These are phyloP conservation scores for Euphrasia arctica DNA, from an alignment of 305 asterid species.

Conservation along the genomic window DNA sequence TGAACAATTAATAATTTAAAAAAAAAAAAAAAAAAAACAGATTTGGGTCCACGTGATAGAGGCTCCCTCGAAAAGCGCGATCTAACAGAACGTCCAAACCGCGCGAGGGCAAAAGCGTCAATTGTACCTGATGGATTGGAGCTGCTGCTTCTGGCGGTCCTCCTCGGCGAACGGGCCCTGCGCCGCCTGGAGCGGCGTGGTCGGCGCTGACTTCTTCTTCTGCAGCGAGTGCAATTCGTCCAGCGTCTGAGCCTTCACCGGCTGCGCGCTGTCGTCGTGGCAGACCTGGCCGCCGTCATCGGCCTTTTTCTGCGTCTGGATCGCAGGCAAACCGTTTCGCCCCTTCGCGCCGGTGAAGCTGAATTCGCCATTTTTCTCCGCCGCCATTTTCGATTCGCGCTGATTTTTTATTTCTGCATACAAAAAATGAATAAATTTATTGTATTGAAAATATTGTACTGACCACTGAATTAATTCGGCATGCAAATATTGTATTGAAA, in stretches of 20 bases:
- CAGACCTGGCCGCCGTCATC: conserved; percentile 43
- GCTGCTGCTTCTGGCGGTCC: conserved; percentile 71
- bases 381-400: conserved; percentile 32
- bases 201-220: conserved; percentile 81
- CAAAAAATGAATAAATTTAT: neutral
- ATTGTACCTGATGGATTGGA: conserved; percentile 75
- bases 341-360: conserved; percentile 42
- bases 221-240: conserved; percentile 89
- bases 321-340: conserved; percentile 53
- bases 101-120: neutral
- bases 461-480: neutral
- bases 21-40: no score
- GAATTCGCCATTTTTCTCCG: conserved; percentile 46
- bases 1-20: no score
- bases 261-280: conserved; percentile 70
- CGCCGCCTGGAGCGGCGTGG: conserved; percentile 58
- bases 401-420: neutral
- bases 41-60: no score
- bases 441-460: no score
- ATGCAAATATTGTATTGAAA: neutral
- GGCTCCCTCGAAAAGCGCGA: no score
- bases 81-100: no score
- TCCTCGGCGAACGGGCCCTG: conserved; percentile 57
- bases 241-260: conserved; percentile 78
- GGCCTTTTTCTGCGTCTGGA: conserved; percentile 61